Conservation (phyloP, 1,139 yeast genomes). For the Kodamaea sp. region DNA sequence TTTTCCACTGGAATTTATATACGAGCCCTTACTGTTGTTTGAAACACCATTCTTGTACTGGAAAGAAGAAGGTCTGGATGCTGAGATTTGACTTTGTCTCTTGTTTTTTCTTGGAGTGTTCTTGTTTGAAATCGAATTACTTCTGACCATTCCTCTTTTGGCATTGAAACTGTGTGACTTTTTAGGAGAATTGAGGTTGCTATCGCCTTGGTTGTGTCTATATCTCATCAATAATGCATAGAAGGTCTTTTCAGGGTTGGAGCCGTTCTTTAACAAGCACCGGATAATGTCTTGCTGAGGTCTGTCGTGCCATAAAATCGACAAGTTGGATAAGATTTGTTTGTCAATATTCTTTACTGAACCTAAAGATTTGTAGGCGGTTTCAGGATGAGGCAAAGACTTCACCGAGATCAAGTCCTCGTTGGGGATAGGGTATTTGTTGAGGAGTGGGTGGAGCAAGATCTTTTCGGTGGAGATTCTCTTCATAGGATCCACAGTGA, state of each 20-base stretch:
- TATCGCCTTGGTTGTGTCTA: slow-evolving; percentile 45
- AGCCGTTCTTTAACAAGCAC: slow-evolving; percentile 55
- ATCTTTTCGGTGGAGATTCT: slow-evolving; percentile 80
- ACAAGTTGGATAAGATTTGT: slow-evolving; percentile 65
- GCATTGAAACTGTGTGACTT: slow-evolving; percentile 19
- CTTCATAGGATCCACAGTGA: slow-evolving; percentile 74
- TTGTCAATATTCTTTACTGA: slow-evolving; percentile 55
- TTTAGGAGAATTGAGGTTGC: slow-evolving; percentile 17
- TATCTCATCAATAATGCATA: slow-evolving; percentile 65
- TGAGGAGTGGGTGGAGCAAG: slow-evolving; percentile 71
- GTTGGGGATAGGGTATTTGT: slow-evolving; percentile 57
- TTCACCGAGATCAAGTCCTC: slow-evolving; percentile 52
- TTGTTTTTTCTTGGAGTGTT: slow-evolving; percentile 21
- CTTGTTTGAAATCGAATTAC: slow-evolving; percentile 16
- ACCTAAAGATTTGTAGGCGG: slow-evolving; percentile 53
- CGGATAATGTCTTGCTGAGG: slow-evolving; percentile 55
- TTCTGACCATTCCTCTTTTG: slow-evolving; percentile 24
- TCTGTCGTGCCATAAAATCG: slow-evolving; percentile 75
- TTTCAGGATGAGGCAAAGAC: slow-evolving; percentile 64
- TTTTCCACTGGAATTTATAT: slow-evolving; percentile 18
- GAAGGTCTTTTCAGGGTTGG: slow-evolving; percentile 73
- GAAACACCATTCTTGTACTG: slow-evolving; percentile 18
- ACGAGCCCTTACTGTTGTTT: slow-evolving; percentile 24
- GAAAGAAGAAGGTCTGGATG: slow-evolving; percentile 21
- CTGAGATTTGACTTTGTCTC: slow-evolving; percentile 18